Evolutionary conservation across 2,329 filamentous ascomycete species (phyloP).

Genomic region (Metarhizium album): DNA sequence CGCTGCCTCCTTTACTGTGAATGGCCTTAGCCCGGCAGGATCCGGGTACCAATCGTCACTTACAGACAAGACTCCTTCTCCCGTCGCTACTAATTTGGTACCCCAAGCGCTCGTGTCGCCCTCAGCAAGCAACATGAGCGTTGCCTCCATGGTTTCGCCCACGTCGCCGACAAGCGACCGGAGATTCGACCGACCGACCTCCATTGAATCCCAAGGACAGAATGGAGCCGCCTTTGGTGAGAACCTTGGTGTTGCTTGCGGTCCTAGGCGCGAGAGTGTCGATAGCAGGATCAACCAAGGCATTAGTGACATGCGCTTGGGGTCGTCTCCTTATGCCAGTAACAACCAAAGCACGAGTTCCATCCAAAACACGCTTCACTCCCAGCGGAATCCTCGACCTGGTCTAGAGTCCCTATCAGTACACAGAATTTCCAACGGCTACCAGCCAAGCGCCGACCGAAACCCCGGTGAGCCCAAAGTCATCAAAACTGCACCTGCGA

Average conservation of each 20-base stretch:
- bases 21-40: constrained; percentile 29
- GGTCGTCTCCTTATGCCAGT: constrained; percentile 59
- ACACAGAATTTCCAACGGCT: constrained; percentile 54
- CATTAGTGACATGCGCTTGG: constrained; percentile 59
- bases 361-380: constrained; percentile 59
- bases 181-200: constrained; percentile 32
- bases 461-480: constrained; percentile 42
- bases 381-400: constrained; percentile 50
- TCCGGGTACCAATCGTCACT: constrained; percentile 40
- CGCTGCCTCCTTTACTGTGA: constrained; percentile 27
- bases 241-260: constrained; percentile 34
- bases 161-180: constrained; percentile 35
- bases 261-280: constrained; percentile 58
- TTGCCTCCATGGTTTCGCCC: constrained; percentile 55
- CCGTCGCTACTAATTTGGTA: constrained; percentile 39
- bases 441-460: constrained; percentile 48
- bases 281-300: constrained; percentile 68
- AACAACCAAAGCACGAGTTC: constrained; percentile 69
- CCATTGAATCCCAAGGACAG: constrained; percentile 21
- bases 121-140: constrained; percentile 49
- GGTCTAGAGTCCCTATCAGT: constrained; percentile 41
- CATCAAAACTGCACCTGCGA: constrained; percentile 60
- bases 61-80: constrained; percentile 52
- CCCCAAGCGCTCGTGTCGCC: constrained; percentile 46
- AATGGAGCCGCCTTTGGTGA: constrained; percentile 22